Evolutionary conservation across 176 grass and related monocot genomes (phyloP).

Genomic region (Musa itinerans): DNA sequence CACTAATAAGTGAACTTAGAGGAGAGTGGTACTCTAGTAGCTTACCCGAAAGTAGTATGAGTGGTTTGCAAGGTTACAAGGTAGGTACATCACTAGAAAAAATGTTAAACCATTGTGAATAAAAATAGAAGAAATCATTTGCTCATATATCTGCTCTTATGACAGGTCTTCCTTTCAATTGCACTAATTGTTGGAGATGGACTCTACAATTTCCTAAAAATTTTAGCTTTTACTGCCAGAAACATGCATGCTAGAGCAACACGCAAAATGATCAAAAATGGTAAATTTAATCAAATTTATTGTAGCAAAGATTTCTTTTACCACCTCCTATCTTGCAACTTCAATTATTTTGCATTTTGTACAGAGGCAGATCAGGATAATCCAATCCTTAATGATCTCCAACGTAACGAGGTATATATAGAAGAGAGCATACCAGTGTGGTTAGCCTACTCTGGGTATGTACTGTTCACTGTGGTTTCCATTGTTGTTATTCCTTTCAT

Average conservation of each 20-base stretch:
- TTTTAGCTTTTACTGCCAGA: slow-evolving; percentile 41
- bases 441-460: slow-evolving; percentile 62
- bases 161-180: slow-evolving; percentile 83
- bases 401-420: slow-evolving; percentile 57
- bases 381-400: slow-evolving; percentile 36
- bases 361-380: slow-evolving; percentile 49
- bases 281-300: slow-evolving; percentile 24
- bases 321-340: not conserved
- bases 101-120: too few relatives aligned
- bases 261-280: slow-evolving; percentile 53
- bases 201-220: slow-evolving; percentile 84
- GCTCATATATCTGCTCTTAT: slow-evolving; percentile 3
- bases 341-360: not conserved
- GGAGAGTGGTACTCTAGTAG: slow-evolving; percentile 71
- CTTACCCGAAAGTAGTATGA: slow-evolving; percentile 81
- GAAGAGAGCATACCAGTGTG: slow-evolving; percentile 53
- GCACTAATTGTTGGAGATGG: slow-evolving; percentile 90
- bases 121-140: too few relatives aligned
- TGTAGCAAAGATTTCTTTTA: not conserved
- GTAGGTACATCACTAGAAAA: slow-evolving; percentile 39
- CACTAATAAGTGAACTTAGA: slow-evolving; percentile 60
- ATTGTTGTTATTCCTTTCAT: slow-evolving; percentile 61
- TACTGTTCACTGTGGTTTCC: slow-evolving; percentile 37
- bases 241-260: slow-evolving; percentile 48
- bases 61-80: slow-evolving; percentile 93